Evolutionary conservation across 2,329 filamentous ascomycete species (phyloP).

Genomic region (Claviceps spartinae): DNA sequence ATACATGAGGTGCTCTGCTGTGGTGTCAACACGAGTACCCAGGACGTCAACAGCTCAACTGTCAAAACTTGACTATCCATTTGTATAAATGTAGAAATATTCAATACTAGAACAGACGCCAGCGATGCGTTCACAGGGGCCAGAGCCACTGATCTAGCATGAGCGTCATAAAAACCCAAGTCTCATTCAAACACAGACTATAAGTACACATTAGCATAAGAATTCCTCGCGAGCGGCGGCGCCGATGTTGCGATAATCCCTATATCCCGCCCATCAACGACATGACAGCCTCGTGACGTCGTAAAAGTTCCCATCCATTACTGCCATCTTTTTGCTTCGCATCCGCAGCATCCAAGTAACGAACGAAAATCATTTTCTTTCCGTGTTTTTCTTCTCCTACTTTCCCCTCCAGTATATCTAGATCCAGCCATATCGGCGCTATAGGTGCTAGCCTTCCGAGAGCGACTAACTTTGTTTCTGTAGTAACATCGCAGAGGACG

Average conservation of each 20-base stretch:
- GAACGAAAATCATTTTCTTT: background rate
- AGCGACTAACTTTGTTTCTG: background rate
- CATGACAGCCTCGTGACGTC: background rate
- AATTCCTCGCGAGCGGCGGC: background rate
- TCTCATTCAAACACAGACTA: background rate
- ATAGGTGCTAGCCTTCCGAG: background rate
- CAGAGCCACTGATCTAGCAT: too few species aligned
- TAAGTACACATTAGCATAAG: background rate
- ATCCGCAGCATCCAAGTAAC: background rate
- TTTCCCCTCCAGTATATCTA: background rate
- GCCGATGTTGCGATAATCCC: background rate
- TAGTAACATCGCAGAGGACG: background rate
- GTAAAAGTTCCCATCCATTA: background rate
- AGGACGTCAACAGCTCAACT: too few species aligned
- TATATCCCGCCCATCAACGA: background rate
- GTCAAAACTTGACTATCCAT: too few species aligned
- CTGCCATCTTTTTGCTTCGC: background rate
- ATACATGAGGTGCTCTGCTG: too few species aligned
- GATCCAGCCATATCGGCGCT: background rate
- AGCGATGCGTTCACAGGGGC: too few species aligned
- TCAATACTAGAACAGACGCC: too few species aligned
- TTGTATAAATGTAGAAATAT: too few species aligned
- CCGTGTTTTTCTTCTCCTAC: background rate
- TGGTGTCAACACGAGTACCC: too few species aligned
- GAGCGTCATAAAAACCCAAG: background rate